phyloP scores from a whole-genome alignment of 2,329 filamentous ascomycete genomes.

The Talaromyces islandicus region DNA sequence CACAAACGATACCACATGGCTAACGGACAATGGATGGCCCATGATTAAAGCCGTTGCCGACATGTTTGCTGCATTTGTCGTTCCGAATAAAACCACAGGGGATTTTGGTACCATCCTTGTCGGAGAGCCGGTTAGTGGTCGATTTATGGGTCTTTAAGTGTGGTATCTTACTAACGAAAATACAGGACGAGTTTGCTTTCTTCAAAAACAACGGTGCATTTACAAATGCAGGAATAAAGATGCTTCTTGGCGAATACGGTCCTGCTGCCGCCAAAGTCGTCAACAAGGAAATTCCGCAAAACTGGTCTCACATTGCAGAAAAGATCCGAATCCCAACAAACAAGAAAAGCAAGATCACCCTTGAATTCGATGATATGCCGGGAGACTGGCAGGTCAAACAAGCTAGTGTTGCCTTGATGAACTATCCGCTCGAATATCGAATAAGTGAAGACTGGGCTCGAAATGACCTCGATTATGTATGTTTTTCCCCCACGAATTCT shows the following conservation, averaged over 20 bases:
- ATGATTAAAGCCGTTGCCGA: slow-evolving; percentile 54
- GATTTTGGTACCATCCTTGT: slow-evolving; percentile 45
- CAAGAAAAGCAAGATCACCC: slow-evolving; percentile 47
- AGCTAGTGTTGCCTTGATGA: slow-evolving; percentile 57
- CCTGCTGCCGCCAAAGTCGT: slow-evolving; percentile 33
- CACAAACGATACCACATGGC: slow-evolving; percentile 47
- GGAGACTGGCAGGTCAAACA: slow-evolving; percentile 57
- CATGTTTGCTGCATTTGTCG: slow-evolving; percentile 39
- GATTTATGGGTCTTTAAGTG: neutral
- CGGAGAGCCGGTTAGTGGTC: slow-evolving; percentile 52
- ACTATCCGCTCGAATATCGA: slow-evolving; percentile 47
- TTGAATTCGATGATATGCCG: slow-evolving; percentile 56
- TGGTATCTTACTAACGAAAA: neutral
- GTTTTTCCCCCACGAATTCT: slow-evolving; percentile 37
- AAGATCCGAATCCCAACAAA: slow-evolving; percentile 20
- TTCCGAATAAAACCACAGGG: slow-evolving; percentile 48
- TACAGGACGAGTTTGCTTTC: slow-evolving; percentile 54
- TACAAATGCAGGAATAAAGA: slow-evolving; percentile 51
- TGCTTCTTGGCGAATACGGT: slow-evolving; percentile 37
- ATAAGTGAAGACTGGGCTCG: slow-evolving; percentile 32
- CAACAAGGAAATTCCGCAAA: slow-evolving; percentile 3
- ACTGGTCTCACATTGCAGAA: slow-evolving; percentile 9
- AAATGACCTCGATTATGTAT: slow-evolving; percentile 41
- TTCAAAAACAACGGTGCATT: slow-evolving; percentile 56
- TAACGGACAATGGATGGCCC: slow-evolving; percentile 47